phyloP scores from a whole-genome alignment of 2,329 filamentous ascomycete species.

The Malbranchea cinnamomea region DNA sequence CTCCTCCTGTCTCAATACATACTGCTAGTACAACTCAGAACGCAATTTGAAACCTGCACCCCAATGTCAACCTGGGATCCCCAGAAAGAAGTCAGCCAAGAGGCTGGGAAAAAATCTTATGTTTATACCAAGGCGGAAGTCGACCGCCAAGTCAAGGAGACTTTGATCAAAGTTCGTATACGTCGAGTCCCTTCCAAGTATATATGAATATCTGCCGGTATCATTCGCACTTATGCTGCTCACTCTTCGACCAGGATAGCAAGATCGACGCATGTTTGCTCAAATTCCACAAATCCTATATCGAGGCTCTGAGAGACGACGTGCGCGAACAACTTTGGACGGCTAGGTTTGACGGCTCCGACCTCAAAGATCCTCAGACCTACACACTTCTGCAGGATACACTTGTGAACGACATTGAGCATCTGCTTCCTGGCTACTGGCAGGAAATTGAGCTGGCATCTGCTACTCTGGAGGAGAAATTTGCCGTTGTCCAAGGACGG shows the following conservation, averaged over 20 bases:
- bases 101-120: no score
- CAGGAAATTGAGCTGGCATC: constrained; percentile 1
- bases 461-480: constrained; percentile 1
- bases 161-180: no score
- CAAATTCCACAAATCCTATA: constrained; percentile 1
- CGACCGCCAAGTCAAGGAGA: no score
- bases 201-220: no score
- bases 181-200: no score
- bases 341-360: neutral
- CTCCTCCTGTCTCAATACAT: no score
- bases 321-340: neutral
- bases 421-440: constrained; percentile 4
- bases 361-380: neutral
- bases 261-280: constrained; percentile 8
- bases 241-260: constrained; percentile 4
- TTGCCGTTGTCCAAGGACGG: neutral
- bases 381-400: neutral
- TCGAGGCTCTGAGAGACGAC: neutral
- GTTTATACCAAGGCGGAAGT: no score
- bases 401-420: constrained; percentile 2
- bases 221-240: no score
- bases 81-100: no score
- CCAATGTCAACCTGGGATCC: no score
- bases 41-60: no score
- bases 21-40: no score